Evolutionary conservation across 2,329 filamentous ascomycete genomes (phyloP).

Genomic region (Ascochyta viciae-villosae): DNA sequence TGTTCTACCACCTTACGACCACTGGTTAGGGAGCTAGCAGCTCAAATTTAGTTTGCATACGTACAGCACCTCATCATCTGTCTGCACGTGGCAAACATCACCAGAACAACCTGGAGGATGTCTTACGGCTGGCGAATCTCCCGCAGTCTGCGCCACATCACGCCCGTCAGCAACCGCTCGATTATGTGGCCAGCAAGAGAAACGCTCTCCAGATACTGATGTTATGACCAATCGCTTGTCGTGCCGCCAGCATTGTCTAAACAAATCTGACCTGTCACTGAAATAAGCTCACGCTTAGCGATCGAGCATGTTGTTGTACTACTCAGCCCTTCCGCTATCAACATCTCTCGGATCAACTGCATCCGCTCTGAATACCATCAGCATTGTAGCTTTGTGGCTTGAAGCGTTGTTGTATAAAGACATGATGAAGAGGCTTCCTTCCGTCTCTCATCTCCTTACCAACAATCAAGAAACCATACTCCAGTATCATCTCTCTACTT

Average conservation of each 20-base stretch:
- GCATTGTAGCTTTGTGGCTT: neutral
- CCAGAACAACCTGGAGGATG: neutral
- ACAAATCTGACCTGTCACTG: conserved; percentile 19
- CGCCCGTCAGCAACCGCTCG: conserved; percentile 21
- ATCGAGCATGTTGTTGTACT: conserved; percentile 10
- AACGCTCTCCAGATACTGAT: neutral
- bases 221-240: conserved; percentile 22
- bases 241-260: conserved; percentile 18
- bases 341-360: conserved; percentile 8
- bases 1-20: neutral
- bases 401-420: conserved; percentile 35
- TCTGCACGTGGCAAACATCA: neutral
- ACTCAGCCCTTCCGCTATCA: conserved; percentile 15
- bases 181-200: conserved; percentile 18
- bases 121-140: conserved; percentile 15
- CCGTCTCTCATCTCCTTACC: conserved; percentile 34
- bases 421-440: neutral
- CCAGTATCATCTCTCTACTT: conserved; percentile 24
- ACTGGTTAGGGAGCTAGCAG: neutral
- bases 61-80: neutral
- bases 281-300: conserved; percentile 17
- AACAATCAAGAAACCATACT: conserved; percentile 38
- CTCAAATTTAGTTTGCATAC: neutral
- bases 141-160: conserved; percentile 17
- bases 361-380: conserved; percentile 3